Evolutionary conservation across 2,329 filamentous ascomycete genomes (phyloP).

Genomic region (Curvularia eragrostidis): DNA sequence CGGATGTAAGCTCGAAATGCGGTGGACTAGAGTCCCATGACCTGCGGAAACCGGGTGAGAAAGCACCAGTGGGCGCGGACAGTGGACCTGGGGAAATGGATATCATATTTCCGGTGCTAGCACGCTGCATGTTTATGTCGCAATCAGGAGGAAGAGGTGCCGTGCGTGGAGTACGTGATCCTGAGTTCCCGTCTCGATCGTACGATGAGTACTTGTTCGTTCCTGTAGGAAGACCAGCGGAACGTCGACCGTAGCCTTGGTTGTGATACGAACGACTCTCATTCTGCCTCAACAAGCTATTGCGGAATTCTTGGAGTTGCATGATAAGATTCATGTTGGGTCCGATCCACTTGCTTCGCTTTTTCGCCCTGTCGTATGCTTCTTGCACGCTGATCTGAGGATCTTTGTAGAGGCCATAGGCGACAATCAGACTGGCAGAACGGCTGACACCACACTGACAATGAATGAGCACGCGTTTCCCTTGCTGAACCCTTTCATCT

Average conservation of each 20-base stretch:
- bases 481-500: conserved; percentile 72
- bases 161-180: conserved; percentile 47
- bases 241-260: conserved; percentile 43
- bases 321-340: conserved; percentile 94
- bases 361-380: conserved; percentile 80
- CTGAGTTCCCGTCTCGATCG: conserved; percentile 39
- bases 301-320: conserved; percentile 79
- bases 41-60: conserved; percentile 47
- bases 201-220: conserved; percentile 44
- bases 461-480: conserved; percentile 81
- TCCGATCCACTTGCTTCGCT: conserved; percentile 84
- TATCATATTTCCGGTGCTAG: conserved; percentile 52
- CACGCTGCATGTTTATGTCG: conserved; percentile 56
- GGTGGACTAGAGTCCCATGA: conserved; percentile 51
- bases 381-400: conserved; percentile 80
- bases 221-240: conserved; percentile 40
- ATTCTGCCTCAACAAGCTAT: conserved; percentile 52
- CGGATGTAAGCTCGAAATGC: conserved; percentile 42
- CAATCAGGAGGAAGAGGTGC: conserved; percentile 54
- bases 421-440: conserved; percentile 85
- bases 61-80: conserved; percentile 48
- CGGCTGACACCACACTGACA: conserved; percentile 87
- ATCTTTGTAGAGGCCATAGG: conserved; percentile 81
- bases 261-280: conserved; percentile 42
- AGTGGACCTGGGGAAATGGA: conserved; percentile 53